phyloP scores from a whole-genome alignment of 768 basidiomycete species.

The Tricholoma flavovirens region DNA sequence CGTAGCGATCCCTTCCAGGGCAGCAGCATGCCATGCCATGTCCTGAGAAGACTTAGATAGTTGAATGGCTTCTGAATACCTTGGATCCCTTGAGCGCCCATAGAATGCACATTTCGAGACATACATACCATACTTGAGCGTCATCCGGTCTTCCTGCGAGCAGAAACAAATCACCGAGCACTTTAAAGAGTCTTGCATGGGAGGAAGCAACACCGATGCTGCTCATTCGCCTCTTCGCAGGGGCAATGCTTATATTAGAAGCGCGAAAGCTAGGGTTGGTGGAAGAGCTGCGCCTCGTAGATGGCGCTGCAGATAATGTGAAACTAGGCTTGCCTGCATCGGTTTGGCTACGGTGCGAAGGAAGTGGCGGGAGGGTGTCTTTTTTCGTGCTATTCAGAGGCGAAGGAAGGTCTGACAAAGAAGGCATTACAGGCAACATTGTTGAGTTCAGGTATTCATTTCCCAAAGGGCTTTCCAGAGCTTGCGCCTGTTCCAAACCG shows the following conservation, averaged over 20 bases:
- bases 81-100: conserved; percentile 25
- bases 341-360: conserved; percentile 50
- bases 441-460: conserved; percentile 79
- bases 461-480: conserved; percentile 76
- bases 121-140: conserved; percentile 66
- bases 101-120: background rate
- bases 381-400: conserved; percentile 44
- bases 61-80: conserved; percentile 82
- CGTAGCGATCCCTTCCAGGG: conserved; percentile 81
- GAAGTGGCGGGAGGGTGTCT: conserved; percentile 40
- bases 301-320: conserved; percentile 32
- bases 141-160: conserved; percentile 83
- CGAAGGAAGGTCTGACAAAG: conserved; percentile 53
- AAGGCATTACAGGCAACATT: conserved; percentile 57
- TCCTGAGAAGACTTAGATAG: conserved; percentile 75
- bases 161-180: conserved; percentile 84
- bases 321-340: conserved; percentile 41
- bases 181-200: conserved; percentile 82
- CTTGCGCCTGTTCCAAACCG: conserved; percentile 49
- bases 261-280: conserved; percentile 44
- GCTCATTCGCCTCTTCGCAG: conserved; percentile 57
- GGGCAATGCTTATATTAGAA: conserved; percentile 40
- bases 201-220: conserved; percentile 66
- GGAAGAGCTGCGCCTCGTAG: conserved; percentile 52
- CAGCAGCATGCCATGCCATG: conserved; percentile 83